Evolutionary conservation across 305 asterid genomes (phyloP), one percentile per base, ranked within the genome.

Genomic region (Rubia peregrina): DNA sequence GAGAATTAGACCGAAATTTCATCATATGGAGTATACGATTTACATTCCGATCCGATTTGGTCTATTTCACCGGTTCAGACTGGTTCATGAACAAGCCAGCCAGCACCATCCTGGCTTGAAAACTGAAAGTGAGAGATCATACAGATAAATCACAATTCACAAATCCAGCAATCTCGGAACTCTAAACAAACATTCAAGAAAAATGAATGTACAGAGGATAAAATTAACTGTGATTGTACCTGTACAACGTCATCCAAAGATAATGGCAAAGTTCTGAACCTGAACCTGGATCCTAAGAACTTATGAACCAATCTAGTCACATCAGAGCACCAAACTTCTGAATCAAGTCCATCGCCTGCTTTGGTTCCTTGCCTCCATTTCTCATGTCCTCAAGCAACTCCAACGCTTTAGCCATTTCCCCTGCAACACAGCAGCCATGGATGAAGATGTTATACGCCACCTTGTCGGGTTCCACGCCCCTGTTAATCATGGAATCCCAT

Each of bases 401-500:
- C 68, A 80, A 72, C 70, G 96, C 97, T 80, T 84, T 89, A 12
- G 65, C 76, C 71, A 80, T 48, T 72, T 89, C 85, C 67, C 96
- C 95, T 63, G 85, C 84, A 33, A 75, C 60, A 72, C 96, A 88
- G 67, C 95, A 93, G 16, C 89, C 75, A 71, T 86, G 79, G 77
- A 89, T 83, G 82, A 93, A 65, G 75, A 85, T 81, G 71, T 90
- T 84, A 78, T 85, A 90, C 21, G 90, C 96, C 71, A 93, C 83
- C 14, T 71, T 81, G 73, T 93, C 98, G 60, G 96, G 97, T 82
- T 83, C 78, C 72, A 90, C 57, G 73, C 84, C 91, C 71, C 65
- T 74, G 38, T 70, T 71, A 21, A 86, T 72, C 97, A 93, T 93
- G 49, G 86, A 65, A 51, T 87, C 89, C 98, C 96, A 93, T 68